These are phyloP conservation scores for Phragmites australis DNA, from an alignment of 176 grass and related monocot species.

Conservation along the genomic window DNA sequence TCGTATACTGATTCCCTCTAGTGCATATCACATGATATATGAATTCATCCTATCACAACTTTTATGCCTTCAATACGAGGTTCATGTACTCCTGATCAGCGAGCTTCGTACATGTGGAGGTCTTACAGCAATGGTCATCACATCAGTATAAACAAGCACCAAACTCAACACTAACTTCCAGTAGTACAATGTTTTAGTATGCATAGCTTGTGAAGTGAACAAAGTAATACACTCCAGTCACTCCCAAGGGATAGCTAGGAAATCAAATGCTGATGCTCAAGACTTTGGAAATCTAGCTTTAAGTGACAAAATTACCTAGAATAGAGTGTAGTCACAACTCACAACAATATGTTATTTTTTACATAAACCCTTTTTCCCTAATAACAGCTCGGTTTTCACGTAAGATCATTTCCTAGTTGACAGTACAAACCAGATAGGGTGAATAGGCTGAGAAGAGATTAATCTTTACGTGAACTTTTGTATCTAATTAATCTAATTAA, in stretches of 20 bases:
- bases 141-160: not conserved
- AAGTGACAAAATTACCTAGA: not conserved
- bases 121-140: not conserved
- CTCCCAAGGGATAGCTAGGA: not conserved
- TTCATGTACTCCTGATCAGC: not conserved
- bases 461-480: not conserved
- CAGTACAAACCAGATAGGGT: not conserved
- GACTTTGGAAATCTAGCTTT: not conserved
- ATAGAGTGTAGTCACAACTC: too few relatives aligned
- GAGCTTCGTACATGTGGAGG: not conserved
- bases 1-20: not conserved
- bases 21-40: not conserved
- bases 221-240: not conserved
- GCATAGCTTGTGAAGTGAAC: constrained; percentile 17
- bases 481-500: not conserved
- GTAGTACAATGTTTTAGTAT: constrained; percentile 6
- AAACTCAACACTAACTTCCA: not conserved
- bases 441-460: not conserved
- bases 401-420: not conserved
- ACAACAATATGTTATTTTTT: not conserved
- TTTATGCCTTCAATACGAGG: not conserved
- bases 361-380: not conserved
- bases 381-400: not conserved
- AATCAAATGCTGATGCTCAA: not conserved
- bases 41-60: not conserved